phyloP scores from a whole-genome alignment of 2,329 filamentous ascomycete species.

The Monilinia fructigena region DNA sequence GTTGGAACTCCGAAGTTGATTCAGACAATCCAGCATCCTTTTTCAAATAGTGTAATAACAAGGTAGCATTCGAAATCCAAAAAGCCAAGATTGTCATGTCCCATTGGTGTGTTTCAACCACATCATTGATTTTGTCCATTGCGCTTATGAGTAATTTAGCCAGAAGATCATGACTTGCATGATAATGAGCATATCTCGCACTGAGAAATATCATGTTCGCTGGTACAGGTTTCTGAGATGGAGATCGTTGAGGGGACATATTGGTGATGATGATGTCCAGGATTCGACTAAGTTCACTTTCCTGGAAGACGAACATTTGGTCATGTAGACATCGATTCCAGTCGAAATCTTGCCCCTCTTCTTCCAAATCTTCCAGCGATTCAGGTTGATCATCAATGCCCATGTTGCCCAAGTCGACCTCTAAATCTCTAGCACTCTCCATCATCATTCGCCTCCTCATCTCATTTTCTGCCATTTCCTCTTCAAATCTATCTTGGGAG shows the following conservation, averaged over 20 bases:
- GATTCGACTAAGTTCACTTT: slow-evolving; percentile 86
- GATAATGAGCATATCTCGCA: slow-evolving; percentile 94
- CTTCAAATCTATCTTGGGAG: slow-evolving; percentile 90
- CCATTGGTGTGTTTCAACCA: slow-evolving; percentile 96
- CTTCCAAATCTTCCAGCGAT: slow-evolving; percentile 75
- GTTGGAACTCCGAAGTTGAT: slow-evolving; percentile 84
- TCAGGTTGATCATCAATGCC: slow-evolving; percentile 95
- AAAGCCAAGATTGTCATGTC: slow-evolving; percentile 99
- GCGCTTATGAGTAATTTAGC: slow-evolving; percentile 77
- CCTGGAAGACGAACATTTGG: slow-evolving; percentile 99
- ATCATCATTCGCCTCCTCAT: slow-evolving; percentile 98
- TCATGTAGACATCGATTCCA: slow-evolving; percentile 94
- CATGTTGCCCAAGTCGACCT: slow-evolving; percentile 93
- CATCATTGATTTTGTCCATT: slow-evolving; percentile 94
- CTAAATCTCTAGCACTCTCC: slow-evolving; percentile 94
- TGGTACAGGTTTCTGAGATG: slow-evolving; percentile 95
- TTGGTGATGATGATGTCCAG: slow-evolving; percentile 95
- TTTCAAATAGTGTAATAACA: slow-evolving; percentile 94
- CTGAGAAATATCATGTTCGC: slow-evolving; percentile 96
- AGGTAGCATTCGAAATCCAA: slow-evolving; percentile 96
- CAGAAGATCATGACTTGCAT: slow-evolving; percentile 82
- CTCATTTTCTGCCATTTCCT: slow-evolving; percentile 95
- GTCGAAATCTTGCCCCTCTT: slow-evolving; percentile 90
- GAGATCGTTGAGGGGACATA: slow-evolving; percentile 94
- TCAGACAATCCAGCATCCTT: slow-evolving; percentile 82